These are phyloP conservation scores for Lactarius evosmus DNA, from an alignment of 768 basidiomycete genomes.

Conservation along the genomic window DNA sequence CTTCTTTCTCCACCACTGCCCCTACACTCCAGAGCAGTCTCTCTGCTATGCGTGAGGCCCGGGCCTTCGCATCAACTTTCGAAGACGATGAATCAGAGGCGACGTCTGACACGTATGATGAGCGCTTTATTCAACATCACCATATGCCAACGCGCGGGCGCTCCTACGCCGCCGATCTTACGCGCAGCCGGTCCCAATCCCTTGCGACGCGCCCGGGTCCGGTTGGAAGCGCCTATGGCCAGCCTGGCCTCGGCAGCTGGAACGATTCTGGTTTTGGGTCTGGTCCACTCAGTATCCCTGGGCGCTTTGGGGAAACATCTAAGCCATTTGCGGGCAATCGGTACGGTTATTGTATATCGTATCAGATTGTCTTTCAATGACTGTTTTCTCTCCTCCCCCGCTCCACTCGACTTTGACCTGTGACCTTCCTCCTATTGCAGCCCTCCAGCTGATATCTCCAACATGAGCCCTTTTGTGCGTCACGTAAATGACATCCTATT, in stretches of 20 bases:
- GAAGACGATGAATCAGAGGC: conserved; percentile 78
- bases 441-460: conserved; percentile 57
- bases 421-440: conserved; percentile 41
- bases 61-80: conserved; percentile 68
- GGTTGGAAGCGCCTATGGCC: conserved; percentile 46
- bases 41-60: conserved; percentile 61
- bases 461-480: conserved; percentile 83
- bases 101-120: conserved; percentile 49
- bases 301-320: conserved; percentile 54
- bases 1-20: conserved; percentile 58
- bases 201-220: conserved; percentile 58
- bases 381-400: conserved; percentile 46
- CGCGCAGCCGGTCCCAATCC: conserved; percentile 74
- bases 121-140: conserved; percentile 46
- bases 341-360: conserved; percentile 57
- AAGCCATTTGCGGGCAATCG: conserved; percentile 61
- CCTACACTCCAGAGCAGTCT: conserved; percentile 51
- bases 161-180: conserved; percentile 58
- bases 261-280: conserved; percentile 52
- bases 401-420: conserved; percentile 42
- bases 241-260: conserved; percentile 51
- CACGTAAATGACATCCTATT: conserved; percentile 76
- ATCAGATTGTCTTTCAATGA: conserved; percentile 55
- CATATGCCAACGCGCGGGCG: conserved; percentile 50
- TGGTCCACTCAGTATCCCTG: conserved; percentile 56